A percentile compares a stretch with the other conserved stretches of the same genome.
These are phyloP conservation scores for Geotrichum klebahnii DNA, from an alignment of 1,139 yeast genomes.

Conservation along the genomic window DNA sequence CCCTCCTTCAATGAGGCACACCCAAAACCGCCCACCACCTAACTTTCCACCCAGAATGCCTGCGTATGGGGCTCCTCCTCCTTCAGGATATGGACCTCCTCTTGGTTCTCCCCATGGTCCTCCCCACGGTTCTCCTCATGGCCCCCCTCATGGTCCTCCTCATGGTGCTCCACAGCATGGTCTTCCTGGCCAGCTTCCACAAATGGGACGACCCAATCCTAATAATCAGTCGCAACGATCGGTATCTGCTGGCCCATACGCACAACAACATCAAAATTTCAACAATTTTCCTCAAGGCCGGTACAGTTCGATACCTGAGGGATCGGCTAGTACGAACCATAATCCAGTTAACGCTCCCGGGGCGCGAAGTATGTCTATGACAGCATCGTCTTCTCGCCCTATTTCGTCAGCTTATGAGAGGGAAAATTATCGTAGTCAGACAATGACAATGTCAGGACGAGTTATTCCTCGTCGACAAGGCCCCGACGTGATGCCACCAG, in stretches of 20 bases:
- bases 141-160: slow-evolving; percentile 3
- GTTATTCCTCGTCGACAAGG: slow-evolving; percentile 34
- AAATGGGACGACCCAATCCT: slow-evolving; percentile 2
- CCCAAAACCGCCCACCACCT: slow-evolving; percentile 11
- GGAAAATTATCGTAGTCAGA: slow-evolving; percentile 24
- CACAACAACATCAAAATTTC: slow-evolving; percentile 14
- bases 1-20: slow-evolving; percentile 14
- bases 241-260: slow-evolving; percentile 11
- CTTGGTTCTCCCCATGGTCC: slow-evolving; percentile 10
- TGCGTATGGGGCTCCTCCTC: slow-evolving; percentile 10
- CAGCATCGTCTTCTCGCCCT: slow-evolving; percentile 20
- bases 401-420: slow-evolving; percentile 22
- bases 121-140: slow-evolving; percentile 12
- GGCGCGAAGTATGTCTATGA: slow-evolving; percentile 31
- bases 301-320: slow-evolving; percentile 11
- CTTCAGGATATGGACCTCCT: slow-evolving; percentile 2
- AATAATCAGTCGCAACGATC: slow-evolving; percentile 10
- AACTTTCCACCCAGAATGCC: slow-evolving; percentile 10
- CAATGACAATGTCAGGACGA: slow-evolving; percentile 34
- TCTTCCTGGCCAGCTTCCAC: neutral
- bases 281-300: slow-evolving; percentile 5
- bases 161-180: slow-evolving; percentile 6
- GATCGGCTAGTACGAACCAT: slow-evolving; percentile 2
- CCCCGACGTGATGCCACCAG: slow-evolving; percentile 24
- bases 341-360: slow-evolving; percentile 15